Conservation (phyloP, 345 rosid genomes). For the Trapa bicornis region DNA sequence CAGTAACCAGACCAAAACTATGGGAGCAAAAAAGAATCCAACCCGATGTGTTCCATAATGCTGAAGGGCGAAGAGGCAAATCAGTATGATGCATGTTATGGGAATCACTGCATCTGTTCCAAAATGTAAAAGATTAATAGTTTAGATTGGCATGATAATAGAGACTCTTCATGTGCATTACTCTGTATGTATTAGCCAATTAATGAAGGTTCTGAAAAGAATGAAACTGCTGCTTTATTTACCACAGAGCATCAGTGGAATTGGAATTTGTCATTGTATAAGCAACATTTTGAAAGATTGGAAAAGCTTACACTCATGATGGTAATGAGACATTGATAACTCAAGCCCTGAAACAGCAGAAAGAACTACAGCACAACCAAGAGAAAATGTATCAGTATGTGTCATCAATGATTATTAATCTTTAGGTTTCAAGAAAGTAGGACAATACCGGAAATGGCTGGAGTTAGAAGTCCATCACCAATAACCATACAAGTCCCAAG, state of each 20-base stretch:
- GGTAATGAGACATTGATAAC: constrained; percentile 80
- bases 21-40: constrained; percentile 17
- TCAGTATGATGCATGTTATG: constrained; percentile 12
- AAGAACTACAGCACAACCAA: constrained; percentile 42
- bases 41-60: constrained; percentile 16
- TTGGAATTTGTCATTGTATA: neutral
- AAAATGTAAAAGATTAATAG: neutral
- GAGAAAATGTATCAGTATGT: neutral
- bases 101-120: constrained; percentile 14
- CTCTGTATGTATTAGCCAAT: neutral
- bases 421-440: neutral
- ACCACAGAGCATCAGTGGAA: neutral
- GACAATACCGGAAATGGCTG: constrained; percentile 13
- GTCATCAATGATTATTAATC: neutral
- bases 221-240: neutral
- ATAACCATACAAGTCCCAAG: constrained; percentile 19
- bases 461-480: constrained; percentile 17
- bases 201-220: neutral
- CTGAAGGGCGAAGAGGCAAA: constrained; percentile 16
- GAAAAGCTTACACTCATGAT: constrained; percentile 64
- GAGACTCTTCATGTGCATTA: neutral
- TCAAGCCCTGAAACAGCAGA: constrained; percentile 97
- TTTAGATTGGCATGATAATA: neutral
- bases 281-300: neutral
- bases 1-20: constrained; percentile 13